Evolutionary conservation across 2,329 filamentous ascomycete species (phyloP).

Genomic region (Paracorniculantispora psalliotae): DNA sequence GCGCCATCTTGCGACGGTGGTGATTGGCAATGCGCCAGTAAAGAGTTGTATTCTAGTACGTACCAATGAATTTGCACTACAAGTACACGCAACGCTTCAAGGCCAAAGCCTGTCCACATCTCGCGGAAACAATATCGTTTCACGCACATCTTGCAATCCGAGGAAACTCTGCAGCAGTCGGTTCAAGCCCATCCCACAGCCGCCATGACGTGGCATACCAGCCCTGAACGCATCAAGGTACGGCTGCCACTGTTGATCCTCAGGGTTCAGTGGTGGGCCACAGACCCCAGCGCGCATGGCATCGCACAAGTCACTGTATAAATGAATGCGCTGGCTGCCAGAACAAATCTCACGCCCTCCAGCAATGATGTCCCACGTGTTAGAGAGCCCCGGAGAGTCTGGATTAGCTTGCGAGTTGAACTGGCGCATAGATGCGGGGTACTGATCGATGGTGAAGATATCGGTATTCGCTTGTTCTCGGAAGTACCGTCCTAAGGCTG

Average conservation of each 20-base stretch:
- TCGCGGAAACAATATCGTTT: background rate
- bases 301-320: background rate
- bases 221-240: background rate
- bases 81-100: background rate
- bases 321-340: background rate
- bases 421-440: background rate
- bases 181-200: background rate
- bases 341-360: constrained; percentile 3
- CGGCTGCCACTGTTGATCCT: constrained; percentile 4
- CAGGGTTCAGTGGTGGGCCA: background rate
- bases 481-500: background rate
- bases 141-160: background rate
- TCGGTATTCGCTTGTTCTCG: background rate
- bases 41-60: too few relatives aligned
- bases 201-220: constrained; percentile 4
- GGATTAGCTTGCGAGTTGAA: background rate
- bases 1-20: too few relatives aligned
- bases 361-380: background rate
- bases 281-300: background rate
- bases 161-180: constrained; percentile 1
- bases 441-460: constrained; percentile 1
- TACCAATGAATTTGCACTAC: too few relatives aligned
- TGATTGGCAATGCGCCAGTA: too few relatives aligned
- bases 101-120: background rate
- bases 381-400: background rate